Conservation (phyloP, 1,139 yeast genomes). For the Geotrichum carabidarum region DNA sequence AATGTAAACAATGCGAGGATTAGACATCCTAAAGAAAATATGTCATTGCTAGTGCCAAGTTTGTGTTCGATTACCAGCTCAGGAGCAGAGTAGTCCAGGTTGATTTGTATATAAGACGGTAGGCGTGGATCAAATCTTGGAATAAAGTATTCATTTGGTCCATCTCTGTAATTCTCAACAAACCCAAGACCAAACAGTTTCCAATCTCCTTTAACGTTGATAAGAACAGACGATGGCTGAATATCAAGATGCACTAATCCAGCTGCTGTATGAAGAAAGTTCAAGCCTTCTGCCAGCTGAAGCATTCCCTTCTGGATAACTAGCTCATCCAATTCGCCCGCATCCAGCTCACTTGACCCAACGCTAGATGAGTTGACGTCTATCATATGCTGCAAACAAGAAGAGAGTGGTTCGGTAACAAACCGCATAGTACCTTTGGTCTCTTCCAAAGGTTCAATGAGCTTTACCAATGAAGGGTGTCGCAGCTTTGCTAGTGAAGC, state of each 20-base stretch:
- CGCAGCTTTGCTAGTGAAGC: constrained; percentile 69
- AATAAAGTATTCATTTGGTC: constrained; percentile 46
- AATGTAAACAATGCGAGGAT: constrained; percentile 55
- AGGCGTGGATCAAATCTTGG: constrained; percentile 68
- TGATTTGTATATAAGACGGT: constrained; percentile 65
- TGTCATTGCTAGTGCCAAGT: constrained; percentile 65
- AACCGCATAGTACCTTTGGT: constrained; percentile 71
- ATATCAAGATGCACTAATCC: constrained; percentile 71
- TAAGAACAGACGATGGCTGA: constrained; percentile 69
- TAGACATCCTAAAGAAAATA: constrained; percentile 75
- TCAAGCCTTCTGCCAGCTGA: constrained; percentile 71
- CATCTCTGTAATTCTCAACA: constrained; percentile 39
- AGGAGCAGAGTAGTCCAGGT: constrained; percentile 73
- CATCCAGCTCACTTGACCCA: constrained; percentile 25
- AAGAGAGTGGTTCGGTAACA: constrained; percentile 75
- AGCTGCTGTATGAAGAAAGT: constrained; percentile 75
- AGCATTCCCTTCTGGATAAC: constrained; percentile 80
- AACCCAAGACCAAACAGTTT: constrained; percentile 75
- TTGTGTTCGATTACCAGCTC: constrained; percentile 59
- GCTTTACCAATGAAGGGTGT: constrained; percentile 79
- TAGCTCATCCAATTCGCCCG: constrained; percentile 52
- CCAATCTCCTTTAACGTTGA: constrained; percentile 91
- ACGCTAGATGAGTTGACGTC: constrained; percentile 27
- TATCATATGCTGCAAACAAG: constrained; percentile 50
- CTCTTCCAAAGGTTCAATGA: constrained; percentile 85